These are phyloP conservation scores for Leccinum truebloodii DNA, from an alignment of 768 basidiomycete species.

Conservation along the genomic window DNA sequence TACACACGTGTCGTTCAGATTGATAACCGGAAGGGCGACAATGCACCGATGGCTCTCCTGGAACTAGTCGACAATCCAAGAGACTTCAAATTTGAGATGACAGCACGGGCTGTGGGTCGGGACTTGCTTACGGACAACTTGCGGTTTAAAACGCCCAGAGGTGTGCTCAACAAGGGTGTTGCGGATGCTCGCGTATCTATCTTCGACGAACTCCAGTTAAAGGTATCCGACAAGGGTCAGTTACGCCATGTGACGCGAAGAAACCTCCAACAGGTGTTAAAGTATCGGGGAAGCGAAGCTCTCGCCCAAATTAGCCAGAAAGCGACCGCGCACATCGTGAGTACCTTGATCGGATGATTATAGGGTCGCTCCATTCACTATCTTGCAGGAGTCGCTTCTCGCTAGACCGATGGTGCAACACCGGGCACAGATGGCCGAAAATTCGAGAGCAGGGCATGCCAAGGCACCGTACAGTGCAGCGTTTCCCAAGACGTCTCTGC, in stretches of 20 bases:
- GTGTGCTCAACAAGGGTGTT: slow-evolving; percentile 54
- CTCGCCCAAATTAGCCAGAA: slow-evolving; percentile 51
- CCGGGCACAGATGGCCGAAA: slow-evolving; percentile 41
- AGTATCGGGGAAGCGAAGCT: slow-evolving; percentile 52
- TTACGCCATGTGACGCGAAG: slow-evolving; percentile 68
- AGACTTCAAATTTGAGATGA: slow-evolving; percentile 87
- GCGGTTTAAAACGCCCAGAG: slow-evolving; percentile 41
- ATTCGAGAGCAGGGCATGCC: slow-evolving; percentile 33
- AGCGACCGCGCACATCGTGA: slow-evolving; percentile 65
- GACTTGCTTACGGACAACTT: slow-evolving; percentile 68
- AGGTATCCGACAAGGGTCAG: slow-evolving; percentile 38
- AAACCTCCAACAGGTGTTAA: slow-evolving; percentile 75
- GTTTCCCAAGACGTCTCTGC: slow-evolving; percentile 28
- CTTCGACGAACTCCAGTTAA: slow-evolving; percentile 46
- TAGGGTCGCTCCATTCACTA: slow-evolving; percentile 8
- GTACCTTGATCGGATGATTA: slow-evolving; percentile 29
- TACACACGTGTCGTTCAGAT: slow-evolving; percentile 94
- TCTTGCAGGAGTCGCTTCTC: slow-evolving; percentile 60
- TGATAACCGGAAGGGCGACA: slow-evolving; percentile 89
- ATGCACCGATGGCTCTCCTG: slow-evolving; percentile 88
- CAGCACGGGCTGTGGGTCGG: slow-evolving; percentile 84
- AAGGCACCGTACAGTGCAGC: slow-evolving; percentile 20
- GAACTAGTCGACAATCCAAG: slow-evolving; percentile 94
- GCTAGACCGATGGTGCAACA: slow-evolving; percentile 59
- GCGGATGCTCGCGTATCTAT: slow-evolving; percentile 47